phyloP scores from a whole-genome alignment of 108 stramenopile species.

The Stephanodiscus minutulus region DNA sequence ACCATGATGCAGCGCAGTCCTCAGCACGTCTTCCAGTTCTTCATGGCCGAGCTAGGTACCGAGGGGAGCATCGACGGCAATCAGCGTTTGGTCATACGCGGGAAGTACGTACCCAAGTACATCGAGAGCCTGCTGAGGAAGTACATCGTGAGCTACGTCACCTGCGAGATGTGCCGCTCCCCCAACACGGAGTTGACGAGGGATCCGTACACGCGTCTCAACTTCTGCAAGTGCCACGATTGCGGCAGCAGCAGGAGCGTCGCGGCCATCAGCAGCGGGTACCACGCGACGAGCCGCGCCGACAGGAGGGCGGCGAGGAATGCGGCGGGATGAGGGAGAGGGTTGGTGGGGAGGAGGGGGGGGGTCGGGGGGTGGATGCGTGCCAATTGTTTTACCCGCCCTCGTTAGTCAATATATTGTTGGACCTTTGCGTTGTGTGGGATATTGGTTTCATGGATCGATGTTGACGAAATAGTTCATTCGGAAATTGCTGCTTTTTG shows the following conservation, averaged over 20 bases:
- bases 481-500: too few relatives aligned
- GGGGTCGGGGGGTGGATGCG: background rate
- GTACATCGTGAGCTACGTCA: constrained; percentile 99
- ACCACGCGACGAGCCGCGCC: constrained; percentile 98
- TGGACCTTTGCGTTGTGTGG: too few relatives aligned
- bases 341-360: background rate
- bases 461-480: too few relatives aligned
- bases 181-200: constrained; percentile 94
- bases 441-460: too few relatives aligned
- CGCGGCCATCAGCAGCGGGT: constrained; percentile 94
- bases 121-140: constrained; percentile 97
- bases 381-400: too few relatives aligned
- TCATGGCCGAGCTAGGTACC: constrained; percentile 99
- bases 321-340: constrained; percentile 66
- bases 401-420: too few relatives aligned
- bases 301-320: constrained; percentile 97
- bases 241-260: constrained; percentile 93
- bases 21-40: constrained; percentile 98
- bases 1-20: constrained; percentile 96
- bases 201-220: constrained; percentile 89
- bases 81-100: constrained; percentile 96
- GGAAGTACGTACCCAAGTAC: constrained; percentile 97
- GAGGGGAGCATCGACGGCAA: constrained; percentile 99
- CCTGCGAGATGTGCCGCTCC: constrained; percentile 98
- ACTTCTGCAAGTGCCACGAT: constrained; percentile 95